Evolutionary conservation across 2,329 filamentous ascomycete genomes (phyloP).

Genomic region (Trichothecium sympodiale): DNA sequence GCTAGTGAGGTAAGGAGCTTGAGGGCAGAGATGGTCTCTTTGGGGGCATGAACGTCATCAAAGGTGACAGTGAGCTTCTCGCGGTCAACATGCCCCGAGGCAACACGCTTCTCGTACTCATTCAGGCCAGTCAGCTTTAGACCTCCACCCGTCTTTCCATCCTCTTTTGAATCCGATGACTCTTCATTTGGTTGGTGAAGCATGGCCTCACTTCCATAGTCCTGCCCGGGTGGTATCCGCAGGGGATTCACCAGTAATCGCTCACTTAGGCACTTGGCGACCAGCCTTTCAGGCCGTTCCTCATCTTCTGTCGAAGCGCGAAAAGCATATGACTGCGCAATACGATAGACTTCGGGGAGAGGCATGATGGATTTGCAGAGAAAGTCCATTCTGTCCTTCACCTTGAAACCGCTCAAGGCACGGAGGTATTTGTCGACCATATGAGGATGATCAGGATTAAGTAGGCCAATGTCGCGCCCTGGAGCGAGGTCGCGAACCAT

Average conservation of each 20-base stretch:
- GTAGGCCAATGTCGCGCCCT: too few species aligned
- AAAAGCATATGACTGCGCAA: background rate
- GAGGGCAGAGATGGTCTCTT: constrained; percentile 75
- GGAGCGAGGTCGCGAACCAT: constrained; percentile 31
- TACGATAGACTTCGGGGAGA: constrained; percentile 1
- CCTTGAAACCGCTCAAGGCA: background rate
- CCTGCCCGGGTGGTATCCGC: too few species aligned
- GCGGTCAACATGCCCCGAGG: constrained; percentile 72
- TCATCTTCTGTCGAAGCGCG: too few species aligned
- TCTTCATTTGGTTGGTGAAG: too few species aligned
- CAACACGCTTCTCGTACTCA: constrained; percentile 70
- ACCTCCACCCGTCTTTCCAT: background rate
- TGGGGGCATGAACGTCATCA: constrained; percentile 70
- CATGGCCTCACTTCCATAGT: too few species aligned
- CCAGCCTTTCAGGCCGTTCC: too few species aligned
- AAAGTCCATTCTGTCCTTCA: constrained; percentile 7
- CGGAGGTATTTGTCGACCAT: background rate
- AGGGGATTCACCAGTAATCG: too few species aligned
- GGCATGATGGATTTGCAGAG: background rate
- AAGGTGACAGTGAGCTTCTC: constrained; percentile 80
- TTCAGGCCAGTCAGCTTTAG: constrained; percentile 37
- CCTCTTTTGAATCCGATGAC: too few species aligned
- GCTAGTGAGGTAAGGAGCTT: constrained; percentile 84
- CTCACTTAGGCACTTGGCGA: too few species aligned
- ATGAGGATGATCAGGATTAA: too few species aligned